phyloP scores from a whole-genome alignment of 768 basidiomycete genomes.

The Phallus indusiatus region DNA sequence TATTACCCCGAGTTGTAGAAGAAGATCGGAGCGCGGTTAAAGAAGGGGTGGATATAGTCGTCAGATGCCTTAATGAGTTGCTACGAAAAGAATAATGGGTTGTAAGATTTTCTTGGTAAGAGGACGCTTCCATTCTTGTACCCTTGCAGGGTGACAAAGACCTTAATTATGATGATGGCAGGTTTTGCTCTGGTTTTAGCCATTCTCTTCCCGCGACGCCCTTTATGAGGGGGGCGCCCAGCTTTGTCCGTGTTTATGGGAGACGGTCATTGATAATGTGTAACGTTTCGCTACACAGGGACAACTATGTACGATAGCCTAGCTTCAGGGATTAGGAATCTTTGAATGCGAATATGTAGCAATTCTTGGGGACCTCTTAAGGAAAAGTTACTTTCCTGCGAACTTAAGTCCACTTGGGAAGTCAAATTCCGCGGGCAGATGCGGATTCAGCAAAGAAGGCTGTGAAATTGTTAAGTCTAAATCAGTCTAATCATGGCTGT shows the following conservation, averaged over 20 bases:
- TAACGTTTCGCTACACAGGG: neutral
- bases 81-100: neutral
- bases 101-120: neutral
- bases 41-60: constrained; percentile 30
- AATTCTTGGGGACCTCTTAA: neutral
- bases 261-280: neutral
- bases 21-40: constrained; percentile 24
- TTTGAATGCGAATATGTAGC: neutral
- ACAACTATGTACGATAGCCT: neutral
- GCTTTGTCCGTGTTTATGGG: neutral
- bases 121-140: too few relatives aligned
- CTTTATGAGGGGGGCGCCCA: too few relatives aligned
- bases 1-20: constrained; percentile 26
- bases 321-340: neutral
- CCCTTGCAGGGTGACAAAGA: too few relatives aligned
- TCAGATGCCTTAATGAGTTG: constrained; percentile 31
- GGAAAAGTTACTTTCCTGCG: neutral
- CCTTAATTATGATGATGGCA: too few relatives aligned
- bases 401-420: neutral
- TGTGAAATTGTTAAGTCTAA: neutral
- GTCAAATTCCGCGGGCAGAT: neutral
- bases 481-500: neutral
- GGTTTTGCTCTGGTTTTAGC: too few relatives aligned
- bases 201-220: too few relatives aligned
- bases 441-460: neutral